Conservation (phyloP, 352 stramenopile species). For the Phytopythium oedochilum region DNA sequence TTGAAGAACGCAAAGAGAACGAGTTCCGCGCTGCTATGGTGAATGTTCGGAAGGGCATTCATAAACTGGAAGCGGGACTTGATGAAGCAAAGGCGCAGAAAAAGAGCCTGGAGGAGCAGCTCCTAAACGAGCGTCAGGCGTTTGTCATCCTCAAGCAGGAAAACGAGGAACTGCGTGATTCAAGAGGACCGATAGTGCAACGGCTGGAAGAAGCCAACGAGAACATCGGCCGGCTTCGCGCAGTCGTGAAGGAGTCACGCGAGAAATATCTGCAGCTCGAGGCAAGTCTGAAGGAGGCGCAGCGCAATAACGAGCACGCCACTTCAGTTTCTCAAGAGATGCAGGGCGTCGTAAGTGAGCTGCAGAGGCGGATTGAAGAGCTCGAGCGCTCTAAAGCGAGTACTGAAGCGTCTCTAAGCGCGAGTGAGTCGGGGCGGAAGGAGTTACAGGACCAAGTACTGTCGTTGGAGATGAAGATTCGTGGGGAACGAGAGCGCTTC, state of each 20-base stretch:
- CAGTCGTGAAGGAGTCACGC: constrained; percentile 40
- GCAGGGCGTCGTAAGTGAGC: neutral
- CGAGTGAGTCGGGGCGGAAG: constrained; percentile 21
- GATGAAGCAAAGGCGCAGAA: constrained; percentile 43
- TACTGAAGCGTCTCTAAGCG: constrained; percentile 25
- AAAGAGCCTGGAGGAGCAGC: constrained; percentile 46
- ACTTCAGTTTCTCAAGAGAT: constrained; percentile 1
- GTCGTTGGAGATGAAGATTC: constrained; percentile 26
- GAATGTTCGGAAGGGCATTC: constrained; percentile 67
- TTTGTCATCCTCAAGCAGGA: constrained; percentile 56
- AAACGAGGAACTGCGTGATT: constrained; percentile 39
- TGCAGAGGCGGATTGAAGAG: constrained; percentile 14
- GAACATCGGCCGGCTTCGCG: constrained; percentile 53
- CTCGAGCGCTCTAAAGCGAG: constrained; percentile 12
- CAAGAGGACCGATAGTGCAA: constrained; percentile 38
- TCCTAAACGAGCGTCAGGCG: constrained; percentile 39
- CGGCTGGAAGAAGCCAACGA: constrained; percentile 67
- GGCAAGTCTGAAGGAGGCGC: constrained; percentile 17
- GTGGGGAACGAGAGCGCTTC: constrained; percentile 18
- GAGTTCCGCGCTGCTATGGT: constrained; percentile 69
- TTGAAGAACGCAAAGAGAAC: constrained; percentile 55
- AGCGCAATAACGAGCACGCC: constrained; percentile 13
- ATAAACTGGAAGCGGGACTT: constrained; percentile 52
- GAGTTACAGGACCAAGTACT: constrained; percentile 23
- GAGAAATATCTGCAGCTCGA: constrained; percentile 25